Conservation (phyloP, 1,284 basidiomycete genomes). For the Cerrena zonata region DNA sequence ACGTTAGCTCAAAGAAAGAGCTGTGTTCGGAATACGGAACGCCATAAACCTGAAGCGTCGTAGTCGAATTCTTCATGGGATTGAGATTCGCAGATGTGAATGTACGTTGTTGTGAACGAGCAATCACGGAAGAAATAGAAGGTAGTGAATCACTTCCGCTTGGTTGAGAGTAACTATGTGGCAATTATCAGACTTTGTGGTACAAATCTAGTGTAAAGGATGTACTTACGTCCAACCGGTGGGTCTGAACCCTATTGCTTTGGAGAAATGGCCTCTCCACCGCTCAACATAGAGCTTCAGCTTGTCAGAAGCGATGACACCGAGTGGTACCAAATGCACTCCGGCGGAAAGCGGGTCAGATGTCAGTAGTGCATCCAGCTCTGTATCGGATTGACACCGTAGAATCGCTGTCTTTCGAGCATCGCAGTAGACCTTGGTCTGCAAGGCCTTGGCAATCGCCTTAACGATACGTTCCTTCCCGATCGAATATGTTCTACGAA, state of each 20-base stretch:
- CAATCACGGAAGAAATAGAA: constrained; percentile 61
- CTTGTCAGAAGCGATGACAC: constrained; percentile 72
- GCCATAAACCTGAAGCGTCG: constrained; percentile 70
- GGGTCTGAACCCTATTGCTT: constrained; percentile 80
- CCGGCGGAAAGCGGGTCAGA: constrained; percentile 70
- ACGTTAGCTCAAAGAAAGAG: constrained; percentile 89
- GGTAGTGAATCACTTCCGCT: constrained; percentile 60
- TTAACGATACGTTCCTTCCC: constrained; percentile 94
- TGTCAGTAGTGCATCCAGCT: constrained; percentile 77
- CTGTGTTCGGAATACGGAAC: constrained; percentile 97
- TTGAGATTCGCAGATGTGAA: constrained; percentile 69
- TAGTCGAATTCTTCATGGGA: constrained; percentile 67
- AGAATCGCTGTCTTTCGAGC: constrained; percentile 75
- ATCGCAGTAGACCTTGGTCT: constrained; percentile 89
- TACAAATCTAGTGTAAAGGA: neutral
- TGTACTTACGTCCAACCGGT: constrained; percentile 86
- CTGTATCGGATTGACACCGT: constrained; percentile 75
- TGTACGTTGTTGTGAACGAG: constrained; percentile 54
- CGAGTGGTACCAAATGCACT: constrained; percentile 84
- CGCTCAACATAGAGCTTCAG: constrained; percentile 75
- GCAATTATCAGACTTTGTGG: neutral
- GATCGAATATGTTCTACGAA: constrained; percentile 82
- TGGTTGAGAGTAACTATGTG: constrained; percentile 69
- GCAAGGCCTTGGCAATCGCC: constrained; percentile 81
- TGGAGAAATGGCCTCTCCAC: constrained; percentile 70